Conservation (phyloP, 1,284 basidiomycete species). For the Cryptococcus sp. region DNA sequence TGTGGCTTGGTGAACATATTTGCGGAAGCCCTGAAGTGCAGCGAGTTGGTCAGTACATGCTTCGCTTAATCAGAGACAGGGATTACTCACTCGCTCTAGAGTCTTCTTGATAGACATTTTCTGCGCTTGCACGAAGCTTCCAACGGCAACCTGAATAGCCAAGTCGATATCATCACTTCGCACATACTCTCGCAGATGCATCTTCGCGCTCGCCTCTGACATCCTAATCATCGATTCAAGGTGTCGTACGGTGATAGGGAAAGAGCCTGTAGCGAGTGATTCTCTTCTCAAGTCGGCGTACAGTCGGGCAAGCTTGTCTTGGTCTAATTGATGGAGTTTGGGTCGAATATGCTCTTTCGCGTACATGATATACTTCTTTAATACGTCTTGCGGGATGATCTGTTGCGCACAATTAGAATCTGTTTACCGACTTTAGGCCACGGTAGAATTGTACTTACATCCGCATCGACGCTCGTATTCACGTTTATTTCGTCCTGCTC, state of each 20-base stretch:
- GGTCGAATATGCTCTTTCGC: constrained; percentile 89
- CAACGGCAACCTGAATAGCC: constrained; percentile 92
- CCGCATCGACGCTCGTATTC: constrained; percentile 82
- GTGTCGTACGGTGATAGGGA: constrained; percentile 97
- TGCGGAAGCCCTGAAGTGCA: constrained; percentile 76
- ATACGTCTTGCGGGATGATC: constrained; percentile 94
- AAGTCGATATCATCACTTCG: constrained; percentile 95
- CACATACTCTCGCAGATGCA: constrained; percentile 96
- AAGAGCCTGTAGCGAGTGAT: constrained; percentile 93
- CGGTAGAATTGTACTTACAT: constrained; percentile 62
- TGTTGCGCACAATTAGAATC: constrained; percentile 45
- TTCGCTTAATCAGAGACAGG: background rate
- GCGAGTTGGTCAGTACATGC: background rate
- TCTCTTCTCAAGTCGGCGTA: constrained; percentile 97
- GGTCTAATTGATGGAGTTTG: constrained; percentile 91
- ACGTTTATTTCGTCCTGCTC: constrained; percentile 84
- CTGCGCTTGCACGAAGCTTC: constrained; percentile 93
- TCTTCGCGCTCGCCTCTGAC: constrained; percentile 97
- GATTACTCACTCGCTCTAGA: constrained; percentile 76
- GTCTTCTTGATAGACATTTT: constrained; percentile 99
- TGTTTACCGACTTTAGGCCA: background rate
- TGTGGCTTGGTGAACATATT: constrained; percentile 90
- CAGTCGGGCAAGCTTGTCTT: constrained; percentile 90
- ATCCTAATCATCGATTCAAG: constrained; percentile 99
- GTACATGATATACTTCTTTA: constrained; percentile 99